Evolutionary conservation across 2,329 filamentous ascomycete species (phyloP).

Genomic region (Beauveria caledonica): DNA sequence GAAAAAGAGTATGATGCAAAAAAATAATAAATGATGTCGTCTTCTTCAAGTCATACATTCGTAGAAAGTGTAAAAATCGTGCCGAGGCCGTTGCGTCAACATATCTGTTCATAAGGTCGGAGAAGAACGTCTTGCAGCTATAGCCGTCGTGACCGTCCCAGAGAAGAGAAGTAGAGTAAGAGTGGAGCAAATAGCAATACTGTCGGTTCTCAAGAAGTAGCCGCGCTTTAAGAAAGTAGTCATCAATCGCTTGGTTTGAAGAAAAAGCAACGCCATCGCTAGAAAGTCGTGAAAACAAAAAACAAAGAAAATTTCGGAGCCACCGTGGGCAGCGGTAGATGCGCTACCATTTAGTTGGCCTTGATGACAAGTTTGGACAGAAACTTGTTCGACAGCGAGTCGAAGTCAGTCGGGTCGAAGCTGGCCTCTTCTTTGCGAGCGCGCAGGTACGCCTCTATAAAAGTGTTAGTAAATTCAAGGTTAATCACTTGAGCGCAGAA

Average conservation of each 20-base stretch:
- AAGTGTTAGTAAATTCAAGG: neutral
- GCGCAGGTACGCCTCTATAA: slow-evolving; percentile 74
- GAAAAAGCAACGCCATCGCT: slow-evolving; percentile 11
- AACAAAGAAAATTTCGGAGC: slow-evolving; percentile 14
- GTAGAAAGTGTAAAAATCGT: slow-evolving; percentile 28
- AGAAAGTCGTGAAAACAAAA: slow-evolving; percentile 21
- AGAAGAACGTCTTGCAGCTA: slow-evolving; percentile 22
- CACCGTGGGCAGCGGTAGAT: neutral
- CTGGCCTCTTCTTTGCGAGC: slow-evolving; percentile 62
- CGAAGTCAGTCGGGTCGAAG: slow-evolving; percentile 88
- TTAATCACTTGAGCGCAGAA: neutral
- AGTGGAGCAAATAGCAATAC: slow-evolving; percentile 21
- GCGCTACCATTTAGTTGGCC: slow-evolving; percentile 55
- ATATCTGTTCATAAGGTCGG: slow-evolving; percentile 22
- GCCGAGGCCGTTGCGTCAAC: slow-evolving; percentile 27
- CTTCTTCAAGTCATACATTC: slow-evolving; percentile 36
- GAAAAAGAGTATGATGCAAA: slow-evolving; percentile 16
- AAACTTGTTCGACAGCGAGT: slow-evolving; percentile 95
- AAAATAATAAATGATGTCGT: slow-evolving; percentile 13
- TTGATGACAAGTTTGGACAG: slow-evolving; percentile 92
- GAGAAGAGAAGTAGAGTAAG: slow-evolving; percentile 23
- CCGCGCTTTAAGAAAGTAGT: slow-evolving; percentile 8
- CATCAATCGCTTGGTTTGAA: slow-evolving; percentile 5
- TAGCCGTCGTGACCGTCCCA: slow-evolving; percentile 25
- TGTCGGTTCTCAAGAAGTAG: slow-evolving; percentile 10